phyloP scores from a whole-genome alignment of 805 yeast genomes.

The Wickerhamomyces sydowiorum region DNA sequence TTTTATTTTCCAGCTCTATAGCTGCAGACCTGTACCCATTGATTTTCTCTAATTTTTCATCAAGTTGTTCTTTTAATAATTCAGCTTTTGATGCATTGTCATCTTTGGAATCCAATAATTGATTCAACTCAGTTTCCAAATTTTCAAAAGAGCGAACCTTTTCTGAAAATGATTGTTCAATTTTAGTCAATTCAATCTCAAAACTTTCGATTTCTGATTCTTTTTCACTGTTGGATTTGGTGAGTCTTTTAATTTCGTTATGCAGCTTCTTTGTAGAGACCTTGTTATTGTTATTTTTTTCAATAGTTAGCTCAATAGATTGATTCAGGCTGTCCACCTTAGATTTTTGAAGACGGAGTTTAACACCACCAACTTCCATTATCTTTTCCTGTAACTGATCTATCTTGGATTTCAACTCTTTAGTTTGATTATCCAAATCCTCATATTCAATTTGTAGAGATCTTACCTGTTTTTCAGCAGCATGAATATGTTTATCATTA shows the following conservation, averaged over 20 bases:
- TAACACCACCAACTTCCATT: slow-evolving; percentile 88
- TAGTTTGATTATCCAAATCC: slow-evolving; percentile 46
- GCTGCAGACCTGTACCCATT: slow-evolving; percentile 59
- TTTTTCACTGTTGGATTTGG: slow-evolving; percentile 40
- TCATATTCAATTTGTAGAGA: slow-evolving; percentile 35
- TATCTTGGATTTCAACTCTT: slow-evolving; percentile 50
- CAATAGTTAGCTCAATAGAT: slow-evolving; percentile 52
- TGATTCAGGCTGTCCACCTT: slow-evolving; percentile 73
- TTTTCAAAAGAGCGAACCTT: slow-evolving; percentile 22
- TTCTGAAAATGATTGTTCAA: slow-evolving; percentile 24
- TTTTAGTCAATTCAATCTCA: slow-evolving; percentile 28
- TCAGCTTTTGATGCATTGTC: slow-evolving; percentile 37
- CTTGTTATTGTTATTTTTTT: slow-evolving; percentile 52
- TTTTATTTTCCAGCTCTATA: slow-evolving; percentile 57
- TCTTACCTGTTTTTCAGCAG: slow-evolving; percentile 27
- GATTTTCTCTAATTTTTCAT: slow-evolving; percentile 35
- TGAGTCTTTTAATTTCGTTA: slow-evolving; percentile 54
- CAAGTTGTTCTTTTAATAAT: slow-evolving; percentile 32
- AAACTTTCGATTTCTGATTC: slow-evolving; percentile 38
- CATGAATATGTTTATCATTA: slow-evolving; percentile 32
- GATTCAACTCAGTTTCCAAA: slow-evolving; percentile 29
- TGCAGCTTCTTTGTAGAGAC: slow-evolving; percentile 53
- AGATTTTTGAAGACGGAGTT: slow-evolving; percentile 70
- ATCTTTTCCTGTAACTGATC: slow-evolving; percentile 64
- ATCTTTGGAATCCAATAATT: slow-evolving; percentile 26